phyloP scores from a whole-genome alignment of 1,139 yeast genomes.

The Geotrichum aggregatum region DNA sequence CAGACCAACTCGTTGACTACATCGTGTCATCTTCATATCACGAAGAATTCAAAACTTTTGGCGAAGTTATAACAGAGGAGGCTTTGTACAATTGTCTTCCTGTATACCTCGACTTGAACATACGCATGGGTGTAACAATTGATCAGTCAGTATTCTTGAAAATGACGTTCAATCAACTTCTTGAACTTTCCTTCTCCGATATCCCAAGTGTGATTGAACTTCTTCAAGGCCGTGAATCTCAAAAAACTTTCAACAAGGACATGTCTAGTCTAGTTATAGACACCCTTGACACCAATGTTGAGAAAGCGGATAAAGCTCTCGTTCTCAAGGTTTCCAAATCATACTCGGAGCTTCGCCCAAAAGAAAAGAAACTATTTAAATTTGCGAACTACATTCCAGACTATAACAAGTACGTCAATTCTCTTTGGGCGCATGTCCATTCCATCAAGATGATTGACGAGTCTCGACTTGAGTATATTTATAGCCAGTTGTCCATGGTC shows the following conservation, averaged over 20 bases:
- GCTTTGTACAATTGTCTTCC: conserved; percentile 6
- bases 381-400: conserved; percentile 6
- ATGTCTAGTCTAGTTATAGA: not conserved
- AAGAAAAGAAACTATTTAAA: conserved; percentile 6
- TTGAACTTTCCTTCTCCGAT: conserved; percentile 5
- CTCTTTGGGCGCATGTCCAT: conserved; percentile 7
- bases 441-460: not conserved
- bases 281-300: not conserved
- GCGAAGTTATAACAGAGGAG: not conserved
- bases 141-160: not conserved
- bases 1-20: conserved; percentile 9
- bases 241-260: not conserved
- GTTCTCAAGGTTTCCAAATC: conserved; percentile 6
- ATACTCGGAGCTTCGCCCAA: conserved; percentile 4
- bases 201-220: conserved; percentile 11
- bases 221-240: conserved; percentile 1
- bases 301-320: not conserved
- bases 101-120: conserved; percentile 13
- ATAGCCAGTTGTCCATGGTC: conserved; percentile 11
- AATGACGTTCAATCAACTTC: conserved; percentile 3
- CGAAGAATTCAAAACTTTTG: conserved; percentile 7
- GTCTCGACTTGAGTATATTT: conserved; percentile 8
- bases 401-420: not conserved
- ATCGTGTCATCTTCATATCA: conserved; percentile 7
- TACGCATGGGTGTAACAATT: not conserved